phyloP scores from a whole-genome alignment of 345 rosid species.

The Rhizophora mangle region DNA sequence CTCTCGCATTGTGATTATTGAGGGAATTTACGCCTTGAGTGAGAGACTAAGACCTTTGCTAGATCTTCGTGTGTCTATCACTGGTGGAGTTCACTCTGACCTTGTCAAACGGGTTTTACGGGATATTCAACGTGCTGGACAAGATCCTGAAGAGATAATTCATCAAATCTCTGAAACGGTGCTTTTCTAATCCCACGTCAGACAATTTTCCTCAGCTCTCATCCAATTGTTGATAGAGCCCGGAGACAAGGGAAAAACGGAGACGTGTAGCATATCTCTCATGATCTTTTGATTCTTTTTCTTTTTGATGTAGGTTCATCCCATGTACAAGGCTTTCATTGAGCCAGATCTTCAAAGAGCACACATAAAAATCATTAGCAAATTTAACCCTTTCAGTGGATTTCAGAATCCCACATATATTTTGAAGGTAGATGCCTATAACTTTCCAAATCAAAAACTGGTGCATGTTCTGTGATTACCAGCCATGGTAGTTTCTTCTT shows the following conservation, averaged over 20 bases:
- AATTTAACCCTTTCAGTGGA: conserved; percentile 95
- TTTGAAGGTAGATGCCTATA: conserved; percentile 53
- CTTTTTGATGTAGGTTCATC: conserved; percentile 61
- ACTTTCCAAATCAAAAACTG: background rate
- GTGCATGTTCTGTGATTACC: background rate
- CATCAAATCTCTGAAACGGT: conserved; percentile 99
- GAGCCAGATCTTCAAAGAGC: conserved; percentile 98
- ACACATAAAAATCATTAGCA: conserved; percentile 87
- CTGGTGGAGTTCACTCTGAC: conserved; percentile 97
- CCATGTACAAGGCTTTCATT: conserved; percentile 98
- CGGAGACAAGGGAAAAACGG: no score
- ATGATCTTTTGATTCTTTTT: background rate
- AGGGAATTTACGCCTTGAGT: conserved; percentile 93
- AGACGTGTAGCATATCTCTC: no score
- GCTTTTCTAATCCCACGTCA: conserved; percentile 19
- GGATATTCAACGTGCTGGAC: conserved; percentile 96
- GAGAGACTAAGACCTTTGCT: conserved; percentile 82
- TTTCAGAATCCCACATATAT: conserved; percentile 95
- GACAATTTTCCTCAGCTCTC: conserved; percentile 8
- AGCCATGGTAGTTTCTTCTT: conserved; percentile 6
- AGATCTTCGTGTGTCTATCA: conserved; percentile 94
- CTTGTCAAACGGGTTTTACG: conserved; percentile 94
- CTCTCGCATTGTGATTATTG: conserved; percentile 87
- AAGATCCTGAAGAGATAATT: conserved; percentile 98
- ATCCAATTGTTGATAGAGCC: no score